Percentiles rank a stretch among this genome's conserved stretches.
Conservation (phyloP, 208 protist species). For the Lotmaria passim region DNA sequence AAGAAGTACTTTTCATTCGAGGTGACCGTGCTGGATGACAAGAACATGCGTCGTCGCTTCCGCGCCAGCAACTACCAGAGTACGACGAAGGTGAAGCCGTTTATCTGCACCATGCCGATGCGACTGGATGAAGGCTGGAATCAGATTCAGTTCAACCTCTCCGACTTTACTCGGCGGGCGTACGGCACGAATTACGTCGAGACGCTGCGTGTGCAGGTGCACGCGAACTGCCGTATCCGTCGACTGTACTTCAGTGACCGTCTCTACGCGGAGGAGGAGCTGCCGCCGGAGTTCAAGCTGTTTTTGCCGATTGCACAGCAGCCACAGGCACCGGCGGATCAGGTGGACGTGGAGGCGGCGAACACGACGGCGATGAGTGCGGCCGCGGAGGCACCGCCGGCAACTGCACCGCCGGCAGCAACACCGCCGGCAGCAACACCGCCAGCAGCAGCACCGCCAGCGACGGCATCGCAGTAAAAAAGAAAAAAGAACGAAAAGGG, state of each 20-base stretch:
- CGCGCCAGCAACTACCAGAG: conserved; percentile 99
- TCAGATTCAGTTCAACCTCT: conserved; percentile 99
- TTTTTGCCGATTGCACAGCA: conserved; percentile 95
- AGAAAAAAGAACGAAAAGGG: conserved; percentile 17
- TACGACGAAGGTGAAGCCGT: conserved; percentile 98
- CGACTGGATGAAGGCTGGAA: conserved; percentile 99
- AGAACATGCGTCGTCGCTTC: conserved; percentile 98
- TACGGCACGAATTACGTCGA: conserved; percentile 99
- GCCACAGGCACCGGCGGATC: conserved; percentile 25
- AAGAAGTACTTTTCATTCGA: conserved; percentile 99
- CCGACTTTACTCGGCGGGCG: conserved; percentile 98
- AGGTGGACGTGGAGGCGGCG: conserved; percentile 28
- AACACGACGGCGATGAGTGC: no score
- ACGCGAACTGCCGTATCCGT: conserved; percentile 99
- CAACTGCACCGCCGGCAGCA: conserved; percentile 2
- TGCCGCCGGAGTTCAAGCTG: conserved; percentile 99
- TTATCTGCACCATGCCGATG: conserved; percentile 99
- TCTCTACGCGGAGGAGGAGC: conserved; percentile 99
- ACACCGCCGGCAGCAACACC: conserved; percentile 13
- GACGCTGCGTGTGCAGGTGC: conserved; percentile 97
- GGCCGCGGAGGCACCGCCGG: conserved; percentile 15
- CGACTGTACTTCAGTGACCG: conserved; percentile 99
- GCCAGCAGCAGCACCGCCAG: not conserved
- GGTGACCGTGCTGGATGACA: conserved; percentile 99
- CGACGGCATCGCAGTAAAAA: not conserved